Percentiles rank a stretch among this genome's conserved stretches.
Conservation (phyloP, 2,329 filamentous ascomycete genomes). For the Alternaria postmessia region DNA sequence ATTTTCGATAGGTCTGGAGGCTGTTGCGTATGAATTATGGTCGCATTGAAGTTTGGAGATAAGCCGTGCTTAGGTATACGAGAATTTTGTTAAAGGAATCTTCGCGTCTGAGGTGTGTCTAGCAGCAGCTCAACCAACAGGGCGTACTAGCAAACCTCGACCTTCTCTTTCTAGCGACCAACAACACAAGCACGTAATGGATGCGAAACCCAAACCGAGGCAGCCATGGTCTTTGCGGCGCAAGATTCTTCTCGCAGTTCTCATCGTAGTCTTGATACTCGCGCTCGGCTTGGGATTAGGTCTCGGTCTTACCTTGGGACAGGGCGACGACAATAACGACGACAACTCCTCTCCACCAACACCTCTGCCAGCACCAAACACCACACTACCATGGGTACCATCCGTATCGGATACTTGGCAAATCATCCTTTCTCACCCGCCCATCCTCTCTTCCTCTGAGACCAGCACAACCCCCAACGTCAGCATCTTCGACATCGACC, state of each 20-base stretch:
- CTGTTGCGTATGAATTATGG: background rate
- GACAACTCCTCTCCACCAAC: slow-evolving; percentile 25
- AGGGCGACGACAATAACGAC: slow-evolving; percentile 33
- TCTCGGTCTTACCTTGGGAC: slow-evolving; percentile 58
- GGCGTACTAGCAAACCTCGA: background rate
- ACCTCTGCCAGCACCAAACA: slow-evolving; percentile 38
- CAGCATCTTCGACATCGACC: slow-evolving; percentile 68
- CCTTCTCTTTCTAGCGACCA: background rate
- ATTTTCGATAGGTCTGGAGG: background rate
- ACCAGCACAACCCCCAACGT: slow-evolving; percentile 59
- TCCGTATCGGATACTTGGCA: slow-evolving; percentile 65
- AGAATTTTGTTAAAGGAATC: background rate
- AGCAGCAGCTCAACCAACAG: background rate
- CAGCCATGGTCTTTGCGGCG: slow-evolving; percentile 31
- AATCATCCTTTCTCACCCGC: slow-evolving; percentile 62
- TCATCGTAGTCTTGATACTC: slow-evolving; percentile 58
- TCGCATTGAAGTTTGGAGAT: background rate
- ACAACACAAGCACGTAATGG: slow-evolving; percentile 10
- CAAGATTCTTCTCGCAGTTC: slow-evolving; percentile 36
- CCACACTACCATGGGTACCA: slow-evolving; percentile 60
- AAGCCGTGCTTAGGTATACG: background rate
- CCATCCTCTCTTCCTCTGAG: slow-evolving; percentile 27
- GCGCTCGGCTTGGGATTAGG: slow-evolving; percentile 65
- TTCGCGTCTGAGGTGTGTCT: background rate
- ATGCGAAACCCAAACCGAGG: slow-evolving; percentile 15